phyloP scores from a whole-genome alignment of 2,329 filamentous ascomycete genomes.

The Pseudogymnoascus sp. region DNA sequence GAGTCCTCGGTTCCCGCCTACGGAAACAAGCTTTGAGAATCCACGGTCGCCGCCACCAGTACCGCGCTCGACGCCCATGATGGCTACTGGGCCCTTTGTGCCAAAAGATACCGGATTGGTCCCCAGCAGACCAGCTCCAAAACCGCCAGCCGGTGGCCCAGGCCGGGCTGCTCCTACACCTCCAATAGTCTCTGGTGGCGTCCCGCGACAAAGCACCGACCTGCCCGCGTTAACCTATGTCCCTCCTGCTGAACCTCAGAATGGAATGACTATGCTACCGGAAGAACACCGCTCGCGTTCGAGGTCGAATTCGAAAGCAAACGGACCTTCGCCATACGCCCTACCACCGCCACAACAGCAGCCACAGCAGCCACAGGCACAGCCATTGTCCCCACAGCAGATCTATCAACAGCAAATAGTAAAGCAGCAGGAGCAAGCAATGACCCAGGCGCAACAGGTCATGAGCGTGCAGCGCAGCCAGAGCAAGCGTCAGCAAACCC shows the following conservation, averaged over 20 bases:
- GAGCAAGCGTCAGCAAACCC: constrained; percentile 58
- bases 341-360: constrained; percentile 34
- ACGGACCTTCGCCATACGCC: constrained; percentile 43
- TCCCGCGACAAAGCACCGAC: constrained; percentile 52
- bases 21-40: constrained; percentile 94
- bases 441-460: constrained; percentile 70
- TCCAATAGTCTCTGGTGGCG: constrained; percentile 50
- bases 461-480: constrained; percentile 63
- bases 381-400: constrained; percentile 25
- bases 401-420: constrained; percentile 54
- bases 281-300: constrained; percentile 60
- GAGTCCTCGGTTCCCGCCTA: constrained; percentile 80
- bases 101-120: constrained; percentile 52
- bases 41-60: constrained; percentile 87
- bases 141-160: constrained; percentile 62
- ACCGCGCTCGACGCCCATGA: constrained; percentile 41
- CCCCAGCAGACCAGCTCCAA: constrained; percentile 77
- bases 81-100: constrained; percentile 25
- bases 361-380: constrained; percentile 12
- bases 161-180: constrained; percentile 48
- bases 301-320: constrained; percentile 57
- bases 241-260: constrained; percentile 17
- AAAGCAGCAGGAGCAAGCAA: constrained; percentile 79
- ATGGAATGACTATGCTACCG: constrained; percentile 41
- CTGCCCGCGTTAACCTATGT: constrained; percentile 28